Conservation (phyloP, 2,329 filamentous ascomycete genomes). For the Endoconidiophora laricicola region DNA sequence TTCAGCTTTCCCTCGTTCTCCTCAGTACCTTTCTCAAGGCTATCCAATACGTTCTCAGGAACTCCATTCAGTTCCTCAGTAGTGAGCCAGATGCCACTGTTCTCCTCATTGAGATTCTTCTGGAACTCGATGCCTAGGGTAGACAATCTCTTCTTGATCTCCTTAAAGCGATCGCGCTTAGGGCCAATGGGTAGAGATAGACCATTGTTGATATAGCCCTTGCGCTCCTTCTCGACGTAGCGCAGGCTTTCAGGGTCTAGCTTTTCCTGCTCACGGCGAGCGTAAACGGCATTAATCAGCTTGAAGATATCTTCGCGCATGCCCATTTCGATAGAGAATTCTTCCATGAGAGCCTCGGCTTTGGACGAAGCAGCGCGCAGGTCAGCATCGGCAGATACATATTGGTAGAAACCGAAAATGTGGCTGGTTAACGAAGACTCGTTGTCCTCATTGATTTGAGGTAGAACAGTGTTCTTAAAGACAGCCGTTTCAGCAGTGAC, state of each 20-base stretch:
- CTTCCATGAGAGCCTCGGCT: slow-evolving; percentile 58
- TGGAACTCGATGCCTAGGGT: slow-evolving; percentile 59
- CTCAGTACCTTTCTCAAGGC: slow-evolving; percentile 53
- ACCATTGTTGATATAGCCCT: slow-evolving; percentile 61
- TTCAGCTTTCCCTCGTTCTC: slow-evolving; percentile 59
- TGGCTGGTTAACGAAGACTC: slow-evolving; percentile 38
- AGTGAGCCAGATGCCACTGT: slow-evolving; percentile 66
- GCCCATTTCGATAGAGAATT: slow-evolving; percentile 59
- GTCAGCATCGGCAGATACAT: slow-evolving; percentile 51
- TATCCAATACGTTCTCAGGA: slow-evolving; percentile 49
- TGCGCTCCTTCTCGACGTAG: slow-evolving; percentile 63
- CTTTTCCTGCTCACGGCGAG: slow-evolving; percentile 30
- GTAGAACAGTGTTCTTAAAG: slow-evolving; percentile 40
- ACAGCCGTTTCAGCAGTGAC: slow-evolving; percentile 34
- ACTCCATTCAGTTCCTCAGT: slow-evolving; percentile 58
- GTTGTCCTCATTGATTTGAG: slow-evolving; percentile 61
- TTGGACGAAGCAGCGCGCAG: slow-evolving; percentile 62
- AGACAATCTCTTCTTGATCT: slow-evolving; percentile 66
- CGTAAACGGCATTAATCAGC: slow-evolving; percentile 42
- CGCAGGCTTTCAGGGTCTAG: slow-evolving; percentile 54
- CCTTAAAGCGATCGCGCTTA: slow-evolving; percentile 66
- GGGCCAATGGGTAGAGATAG: slow-evolving; percentile 52
- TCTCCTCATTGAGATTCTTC: slow-evolving; percentile 71
- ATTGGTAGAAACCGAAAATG: slow-evolving; percentile 67
- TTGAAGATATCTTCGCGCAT: slow-evolving; percentile 73